Base-by-base conservation (phyloP, 1,284 basidiomycete species). In the Cystobasidiaceae sp. region DNA sequence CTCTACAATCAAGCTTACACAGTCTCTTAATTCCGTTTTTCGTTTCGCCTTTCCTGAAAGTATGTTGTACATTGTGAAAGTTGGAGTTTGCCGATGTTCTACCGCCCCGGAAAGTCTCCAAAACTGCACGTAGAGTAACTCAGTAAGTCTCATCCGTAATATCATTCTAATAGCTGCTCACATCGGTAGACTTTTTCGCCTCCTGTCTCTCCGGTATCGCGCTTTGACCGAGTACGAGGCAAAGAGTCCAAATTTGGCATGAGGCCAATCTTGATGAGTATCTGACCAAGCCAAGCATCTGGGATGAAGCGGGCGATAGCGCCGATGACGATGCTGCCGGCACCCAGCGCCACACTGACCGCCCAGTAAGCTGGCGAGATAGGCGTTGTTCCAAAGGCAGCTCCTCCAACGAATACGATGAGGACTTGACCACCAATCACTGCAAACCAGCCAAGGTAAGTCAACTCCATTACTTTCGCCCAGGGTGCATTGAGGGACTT, bases 341-440 rank as follows among this genome's bases (percentile, higher is more conserved):
- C 55, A 5, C 64, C 64, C 0, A 54, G 37, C 1, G 30, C 48
- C 21, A 66, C 37, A 13, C 56, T 59, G n/a, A 66, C 15, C 1
- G 46, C 64, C 64, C 64, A 66, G 37, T 50, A 59, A 3, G 48
- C 33, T 21, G 39, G 17, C 8, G 64, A 32, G 28, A 66, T 66
- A 17, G 64, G 56, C 13, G 28, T 45, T 3, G 64, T 66, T 17
- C 44, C 56, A 48, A 70, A 70, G 25, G 69, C 69, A 5, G 69
- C 67, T 11, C 69, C 69, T 8, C 69, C 69, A 15, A 70, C 39
- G 44, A 68, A 66, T 23, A 70, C 69, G 11, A 70, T 70, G 46
- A 70, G 49, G 27, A 70, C 56, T 48, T 69, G 57, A 3, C 58
- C 56, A 11, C 49, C 50, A 34, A 69, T 34, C 60, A 63, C 54